Conservation (phyloP, 2,329 filamentous ascomycete genomes). For the Albifimbria verrucaria region DNA sequence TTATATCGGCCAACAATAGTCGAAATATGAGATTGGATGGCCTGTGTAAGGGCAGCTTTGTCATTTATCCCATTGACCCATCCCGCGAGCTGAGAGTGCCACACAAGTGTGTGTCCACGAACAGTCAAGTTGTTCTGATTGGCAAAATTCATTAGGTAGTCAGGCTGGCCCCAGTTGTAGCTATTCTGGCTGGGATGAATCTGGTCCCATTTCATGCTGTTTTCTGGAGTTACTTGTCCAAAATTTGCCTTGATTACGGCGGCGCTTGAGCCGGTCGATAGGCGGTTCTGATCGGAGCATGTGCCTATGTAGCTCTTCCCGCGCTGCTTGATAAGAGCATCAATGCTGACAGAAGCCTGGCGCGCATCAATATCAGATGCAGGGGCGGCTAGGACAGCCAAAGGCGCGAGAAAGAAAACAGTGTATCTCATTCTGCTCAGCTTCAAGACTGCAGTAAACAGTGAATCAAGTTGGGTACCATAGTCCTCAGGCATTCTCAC, state of each 20-base stretch:
- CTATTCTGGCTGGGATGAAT: conserved; percentile 40
- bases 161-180: conserved; percentile 54
- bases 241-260: conserved; percentile 31
- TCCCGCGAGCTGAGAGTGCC: conserved; percentile 55
- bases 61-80: conserved; percentile 58
- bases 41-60: conserved; percentile 46
- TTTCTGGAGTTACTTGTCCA: conserved; percentile 64
- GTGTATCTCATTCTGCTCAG: neutral
- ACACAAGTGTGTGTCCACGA: conserved; percentile 64
- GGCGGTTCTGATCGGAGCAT: neutral
- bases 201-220: conserved; percentile 66
- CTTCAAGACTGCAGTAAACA: too few relatives aligned
- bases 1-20: conserved; percentile 55
- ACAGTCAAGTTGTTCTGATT: conserved; percentile 51
- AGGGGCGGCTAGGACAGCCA: neutral
- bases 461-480: too few relatives aligned
- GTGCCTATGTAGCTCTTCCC: conserved; percentile 1
- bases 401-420: neutral
- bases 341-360: neutral
- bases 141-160: conserved; percentile 59
- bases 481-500: too few relatives aligned
- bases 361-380: neutral
- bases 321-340: neutral
- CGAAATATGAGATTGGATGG: conserved; percentile 57
- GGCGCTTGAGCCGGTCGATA: neutral